phyloP scores from a whole-genome alignment of 2,329 filamentous ascomycete species.

The Colletotrichum theobromicola region DNA sequence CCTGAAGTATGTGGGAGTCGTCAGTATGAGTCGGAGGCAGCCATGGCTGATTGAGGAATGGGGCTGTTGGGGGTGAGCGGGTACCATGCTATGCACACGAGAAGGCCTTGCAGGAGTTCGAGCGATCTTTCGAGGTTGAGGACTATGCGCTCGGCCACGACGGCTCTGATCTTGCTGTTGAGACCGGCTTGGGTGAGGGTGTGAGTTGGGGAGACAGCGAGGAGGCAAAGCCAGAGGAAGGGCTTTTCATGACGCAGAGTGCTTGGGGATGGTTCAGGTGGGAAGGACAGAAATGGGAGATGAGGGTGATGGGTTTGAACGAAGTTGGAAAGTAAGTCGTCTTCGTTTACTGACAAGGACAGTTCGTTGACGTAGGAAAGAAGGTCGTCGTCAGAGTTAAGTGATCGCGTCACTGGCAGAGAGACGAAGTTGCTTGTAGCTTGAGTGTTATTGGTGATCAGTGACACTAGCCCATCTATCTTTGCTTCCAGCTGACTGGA shows the following conservation, averaged over 20 bases:
- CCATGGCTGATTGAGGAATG: too few relatives aligned
- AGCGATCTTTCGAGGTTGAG: neutral
- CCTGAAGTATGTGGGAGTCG: rapidly evolving
- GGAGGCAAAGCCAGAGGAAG: neutral
- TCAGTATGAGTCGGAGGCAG: too few relatives aligned
- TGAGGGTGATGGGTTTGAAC: neutral
- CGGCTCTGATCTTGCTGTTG: neutral
- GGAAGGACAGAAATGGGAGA: neutral
- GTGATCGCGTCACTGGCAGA: neutral
- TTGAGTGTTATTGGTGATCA: neutral
- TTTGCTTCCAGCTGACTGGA: neutral
- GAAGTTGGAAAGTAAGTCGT: neutral
- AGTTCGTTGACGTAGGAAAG: neutral
- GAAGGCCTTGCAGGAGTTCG: neutral
- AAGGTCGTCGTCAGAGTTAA: neutral
- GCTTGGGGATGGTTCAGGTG: neutral
- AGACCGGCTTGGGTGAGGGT: neutral
- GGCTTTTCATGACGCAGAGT: neutral
- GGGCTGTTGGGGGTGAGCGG: too few relatives aligned
- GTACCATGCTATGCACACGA: neutral
- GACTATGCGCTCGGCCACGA: neutral
- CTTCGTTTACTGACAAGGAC: neutral
- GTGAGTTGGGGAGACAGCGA: neutral
- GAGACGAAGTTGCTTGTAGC: neutral
- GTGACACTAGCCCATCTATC: neutral